Evolutionary conservation across 176 grass and related monocot genomes (phyloP).

Genomic region (Cenchrus americanus): DNA sequence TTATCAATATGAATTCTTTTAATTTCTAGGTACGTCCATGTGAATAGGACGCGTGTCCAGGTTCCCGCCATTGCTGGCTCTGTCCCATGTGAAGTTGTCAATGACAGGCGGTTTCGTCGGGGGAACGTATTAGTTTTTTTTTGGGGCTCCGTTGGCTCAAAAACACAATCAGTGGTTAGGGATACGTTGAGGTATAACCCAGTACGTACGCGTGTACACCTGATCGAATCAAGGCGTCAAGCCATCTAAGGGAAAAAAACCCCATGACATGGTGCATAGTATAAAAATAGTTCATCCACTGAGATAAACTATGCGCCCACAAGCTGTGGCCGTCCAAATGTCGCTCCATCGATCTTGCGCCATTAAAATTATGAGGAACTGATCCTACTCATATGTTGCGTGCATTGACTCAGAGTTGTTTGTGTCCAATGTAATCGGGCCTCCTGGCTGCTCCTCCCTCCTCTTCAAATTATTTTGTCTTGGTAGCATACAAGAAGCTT

Average conservation of each 20-base stretch:
- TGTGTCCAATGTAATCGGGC: not conserved
- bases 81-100: not conserved
- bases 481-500: too few relatives aligned
- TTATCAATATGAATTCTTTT: not conserved
- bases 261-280: not conserved
- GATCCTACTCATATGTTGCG: not conserved
- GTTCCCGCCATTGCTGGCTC: not conserved
- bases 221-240: slow-evolving; percentile 17
- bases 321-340: not conserved
- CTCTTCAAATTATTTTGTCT: too few relatives aligned
- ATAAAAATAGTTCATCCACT: not conserved
- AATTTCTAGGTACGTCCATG: not conserved
- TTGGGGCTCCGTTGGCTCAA: not conserved
- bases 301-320: not conserved
- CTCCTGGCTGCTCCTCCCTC: not conserved
- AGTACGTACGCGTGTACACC: slow-evolving; percentile 10
- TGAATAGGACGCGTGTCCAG: slow-evolving; percentile 7
- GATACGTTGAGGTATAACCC: not conserved
- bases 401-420: not conserved
- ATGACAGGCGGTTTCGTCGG: not conserved
- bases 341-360: slow-evolving; percentile 2
- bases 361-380: not conserved
- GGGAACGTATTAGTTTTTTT: not conserved
- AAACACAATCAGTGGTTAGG: not conserved
- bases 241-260: not conserved